Evolutionary conservation across 140 eudicot species (phyloP), one percentile per base, ranked within the genome.

Genomic region (Flaveria floridana): DNA sequence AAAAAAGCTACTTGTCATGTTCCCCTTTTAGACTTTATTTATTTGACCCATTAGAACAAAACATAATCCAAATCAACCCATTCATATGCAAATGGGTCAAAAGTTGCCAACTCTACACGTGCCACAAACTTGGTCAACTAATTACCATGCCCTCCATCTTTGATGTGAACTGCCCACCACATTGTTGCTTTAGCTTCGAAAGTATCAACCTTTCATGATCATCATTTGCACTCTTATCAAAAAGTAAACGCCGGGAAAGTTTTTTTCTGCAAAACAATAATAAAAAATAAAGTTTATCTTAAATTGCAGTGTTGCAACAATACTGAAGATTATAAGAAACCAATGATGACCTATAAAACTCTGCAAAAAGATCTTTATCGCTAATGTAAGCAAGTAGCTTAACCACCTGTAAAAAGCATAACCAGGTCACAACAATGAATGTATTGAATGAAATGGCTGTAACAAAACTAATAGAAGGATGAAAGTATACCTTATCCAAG

Each of bases 111-210:
- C 61, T 19, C 25, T 30, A 42, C 50, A 65, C 15, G 16, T 51
- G 37, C 37, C 18, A 59, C 34, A 18, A 28, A 44, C 25, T 16
- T 14, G 0, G 39, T 9, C 39, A 59, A 59, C 7, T 30, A 69
- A 68, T 71, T 78, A 89, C 92, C 96, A 89, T 89, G 68, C 92
- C 92, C 82, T 87, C 96, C 96, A 89, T 89, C 77, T 89, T 87
- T 62, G 96, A 89, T n/a, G 96, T 89, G 80, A 87, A 89, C 67
- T 87, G 92, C 4, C 86, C 88, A 63, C 96, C 96, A 48, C 92
- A 89, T 44, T 87, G 92, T 68, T 87, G 96, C 81, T 89, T 89
- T 59, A 89, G 71, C 82, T 89, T 89, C 15, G 96, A 75, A 30
- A 89, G 77, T 6, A 89, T 81, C 74, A 84, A 46, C 80, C 88